These are phyloP conservation scores for Talaromyces sp. DNA, from an alignment of 2,329 filamentous ascomycete species.

Conservation along the genomic window DNA sequence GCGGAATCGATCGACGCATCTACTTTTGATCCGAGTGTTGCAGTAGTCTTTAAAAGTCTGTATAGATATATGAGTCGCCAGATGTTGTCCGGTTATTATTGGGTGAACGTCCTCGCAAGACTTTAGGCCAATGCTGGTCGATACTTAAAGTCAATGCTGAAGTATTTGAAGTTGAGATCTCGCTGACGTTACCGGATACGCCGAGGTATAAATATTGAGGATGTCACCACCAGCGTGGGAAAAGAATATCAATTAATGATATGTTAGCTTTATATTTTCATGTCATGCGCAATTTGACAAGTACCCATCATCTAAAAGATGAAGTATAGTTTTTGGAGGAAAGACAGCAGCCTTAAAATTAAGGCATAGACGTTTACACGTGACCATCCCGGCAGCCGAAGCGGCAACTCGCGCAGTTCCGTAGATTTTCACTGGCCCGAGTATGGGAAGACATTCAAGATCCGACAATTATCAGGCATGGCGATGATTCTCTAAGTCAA, in stretches of 20 bases:
- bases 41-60: not conserved
- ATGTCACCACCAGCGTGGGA: not conserved
- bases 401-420: slow-evolving; percentile 29
- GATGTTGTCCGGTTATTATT: no score
- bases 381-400: slow-evolving; percentile 27
- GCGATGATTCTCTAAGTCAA: slow-evolving; percentile 8
- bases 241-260: not conserved
- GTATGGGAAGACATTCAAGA: not conserved
- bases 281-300: not conserved
- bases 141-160: not conserved
- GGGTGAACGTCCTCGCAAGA: not conserved
- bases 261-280: not conserved
- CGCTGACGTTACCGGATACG: not conserved
- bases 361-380: slow-evolving; percentile 22
- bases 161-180: not conserved
- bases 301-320: not conserved
- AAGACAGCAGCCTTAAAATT: not conserved
- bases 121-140: not conserved
- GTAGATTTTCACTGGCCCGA: slow-evolving; percentile 34
- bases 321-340: not conserved
- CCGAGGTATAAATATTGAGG: not conserved
- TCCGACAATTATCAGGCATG: not conserved
- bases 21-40: not conserved
- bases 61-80: no score
- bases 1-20: not conserved